These are phyloP conservation scores for Fonsecaea erecta DNA, from an alignment of 2,329 filamentous ascomycete species.

Conservation along the genomic window DNA sequence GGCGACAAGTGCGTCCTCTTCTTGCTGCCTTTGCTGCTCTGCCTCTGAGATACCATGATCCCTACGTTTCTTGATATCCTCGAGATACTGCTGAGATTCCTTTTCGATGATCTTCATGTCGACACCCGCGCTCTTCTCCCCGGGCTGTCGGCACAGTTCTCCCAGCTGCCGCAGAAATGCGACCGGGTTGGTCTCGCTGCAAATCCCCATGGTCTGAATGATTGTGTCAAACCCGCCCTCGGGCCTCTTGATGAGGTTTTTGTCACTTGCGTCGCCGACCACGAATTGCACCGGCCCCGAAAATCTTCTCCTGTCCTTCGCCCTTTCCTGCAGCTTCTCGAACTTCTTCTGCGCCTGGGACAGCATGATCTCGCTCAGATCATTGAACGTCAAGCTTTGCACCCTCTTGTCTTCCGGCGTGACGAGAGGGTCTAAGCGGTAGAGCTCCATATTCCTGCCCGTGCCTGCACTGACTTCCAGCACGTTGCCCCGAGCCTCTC, in stretches of 20 bases:
- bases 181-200: conserved; percentile 45
- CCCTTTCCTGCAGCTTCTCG: conserved; percentile 35
- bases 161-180: conserved; percentile 32
- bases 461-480: conserved; percentile 58
- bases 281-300: conserved; percentile 34
- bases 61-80: conserved; percentile 42
- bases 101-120: conserved; percentile 1
- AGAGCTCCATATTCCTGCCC: conserved; percentile 54
- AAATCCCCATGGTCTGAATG: conserved; percentile 57
- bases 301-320: conserved; percentile 22
- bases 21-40: conserved; percentile 13
- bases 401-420: conserved; percentile 41
- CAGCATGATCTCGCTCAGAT: conserved; percentile 55
- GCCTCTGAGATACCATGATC: conserved; percentile 44
- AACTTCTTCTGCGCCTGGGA: conserved; percentile 53
- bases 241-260: conserved; percentile 28
- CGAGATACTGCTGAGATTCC: conserved; percentile 6
- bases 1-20: conserved; percentile 12
- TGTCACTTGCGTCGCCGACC: conserved; percentile 33
- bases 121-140: conserved; percentile 29
- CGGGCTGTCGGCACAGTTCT: conserved; percentile 35
- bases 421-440: conserved; percentile 43
- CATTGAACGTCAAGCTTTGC: conserved; percentile 53
- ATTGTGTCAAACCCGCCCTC: conserved; percentile 51
- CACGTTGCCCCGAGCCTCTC: conserved; percentile 51